These are phyloP conservation scores for Geotrichum aggregatum DNA, from an alignment of 1,139 yeast genomes.

Conservation along the genomic window DNA sequence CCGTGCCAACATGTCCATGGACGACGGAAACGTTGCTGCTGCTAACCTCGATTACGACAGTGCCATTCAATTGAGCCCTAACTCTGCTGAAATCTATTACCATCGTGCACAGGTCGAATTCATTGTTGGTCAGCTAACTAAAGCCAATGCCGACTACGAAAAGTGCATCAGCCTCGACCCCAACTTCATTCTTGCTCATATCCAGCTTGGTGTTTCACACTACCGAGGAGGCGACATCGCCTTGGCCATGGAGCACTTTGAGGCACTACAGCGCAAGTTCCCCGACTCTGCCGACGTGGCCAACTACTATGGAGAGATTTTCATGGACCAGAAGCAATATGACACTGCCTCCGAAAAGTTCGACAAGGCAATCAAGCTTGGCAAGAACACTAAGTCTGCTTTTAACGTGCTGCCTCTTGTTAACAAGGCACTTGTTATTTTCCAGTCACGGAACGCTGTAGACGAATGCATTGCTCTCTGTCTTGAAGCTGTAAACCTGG, in stretches of 20 bases:
- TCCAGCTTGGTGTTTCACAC: constrained; percentile 82
- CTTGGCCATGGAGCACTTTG: constrained; percentile 64
- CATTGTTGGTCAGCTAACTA: constrained; percentile 66
- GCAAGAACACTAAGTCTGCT: constrained; percentile 43
- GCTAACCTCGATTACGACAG: constrained; percentile 67
- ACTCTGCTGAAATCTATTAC: constrained; percentile 79
- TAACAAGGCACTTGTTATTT: constrained; percentile 69
- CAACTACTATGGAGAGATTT: constrained; percentile 91
- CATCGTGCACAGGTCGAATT: constrained; percentile 93
- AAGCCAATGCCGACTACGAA: constrained; percentile 72
- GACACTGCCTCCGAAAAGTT: constrained; percentile 76
- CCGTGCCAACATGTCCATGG: constrained; percentile 82
- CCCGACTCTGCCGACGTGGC: constrained; percentile 89
- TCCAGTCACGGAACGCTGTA: constrained; percentile 34
- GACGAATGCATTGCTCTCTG: constrained; percentile 64
- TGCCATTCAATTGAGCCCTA: constrained; percentile 67
- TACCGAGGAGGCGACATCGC: constrained; percentile 71
- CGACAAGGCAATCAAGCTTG: constrained; percentile 74
- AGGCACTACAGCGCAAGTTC: constrained; percentile 68
- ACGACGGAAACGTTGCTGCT: constrained; percentile 54
- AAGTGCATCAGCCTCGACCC: constrained; percentile 73
- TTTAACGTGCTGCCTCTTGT: constrained; percentile 89
- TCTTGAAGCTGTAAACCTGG: constrained; percentile 71
- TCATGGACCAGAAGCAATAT: constrained; percentile 74
- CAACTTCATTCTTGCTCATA: constrained; percentile 74